Base-by-base conservation (phyloP, 139 green algal species). In the Spirogloea muscicola region DNA sequence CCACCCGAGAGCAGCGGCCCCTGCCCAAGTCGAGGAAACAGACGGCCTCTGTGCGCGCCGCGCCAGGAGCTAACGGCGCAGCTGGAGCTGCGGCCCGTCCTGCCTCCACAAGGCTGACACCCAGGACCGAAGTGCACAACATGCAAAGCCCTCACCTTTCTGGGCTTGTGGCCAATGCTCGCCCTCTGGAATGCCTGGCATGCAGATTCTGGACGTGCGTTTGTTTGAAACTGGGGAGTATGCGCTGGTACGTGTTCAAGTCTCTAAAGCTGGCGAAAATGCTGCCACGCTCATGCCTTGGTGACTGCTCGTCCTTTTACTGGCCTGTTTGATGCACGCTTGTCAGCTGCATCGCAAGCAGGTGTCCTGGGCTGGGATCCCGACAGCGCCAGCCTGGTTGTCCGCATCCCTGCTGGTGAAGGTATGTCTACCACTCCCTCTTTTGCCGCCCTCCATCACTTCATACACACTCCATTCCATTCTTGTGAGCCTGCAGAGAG, bases 381-480 rank as follows among this genome's bases (percentile, higher is more conserved):
- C 72, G 10, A 84, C 74, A 40, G 71, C 74, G 31, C 74, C 74
- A 7, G 74, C 74, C 6, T 82, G 74, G 74, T 72, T 82, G 10
- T 72, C 69, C 13, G 40, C 25, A 7, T 51, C 37, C 61, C 74
- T 78, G 69, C 69, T 78, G 4, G 42, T 51, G 52, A 75, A n/a
- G 52, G 67, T 57, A n/a, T n/a, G n/a, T n/a, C n/a, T n/a, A n/a
- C n/a, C n/a, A n/a, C n/a, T n/a, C n/a, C n/a, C n/a, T n/a, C n/a
- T n/a, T n/a, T n/a, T n/a, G n/a, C n/a, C n/a, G n/a, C n/a, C n/a
- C n/a, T n/a, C n/a, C n/a, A n/a, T n/a, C n/a, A n/a, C n/a, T n/a
- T n/a, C n/a, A n/a, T n/a, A n/a, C n/a, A n/a, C n/a, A n/a, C n/a
- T n/a, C n/a, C n/a, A n/a, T n/a, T n/a, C n/a, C n/a, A n/a, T n/a